phyloP scores from a whole-genome alignment of 176 grass and related monocot species.

The Melocanna baccifera region DNA sequence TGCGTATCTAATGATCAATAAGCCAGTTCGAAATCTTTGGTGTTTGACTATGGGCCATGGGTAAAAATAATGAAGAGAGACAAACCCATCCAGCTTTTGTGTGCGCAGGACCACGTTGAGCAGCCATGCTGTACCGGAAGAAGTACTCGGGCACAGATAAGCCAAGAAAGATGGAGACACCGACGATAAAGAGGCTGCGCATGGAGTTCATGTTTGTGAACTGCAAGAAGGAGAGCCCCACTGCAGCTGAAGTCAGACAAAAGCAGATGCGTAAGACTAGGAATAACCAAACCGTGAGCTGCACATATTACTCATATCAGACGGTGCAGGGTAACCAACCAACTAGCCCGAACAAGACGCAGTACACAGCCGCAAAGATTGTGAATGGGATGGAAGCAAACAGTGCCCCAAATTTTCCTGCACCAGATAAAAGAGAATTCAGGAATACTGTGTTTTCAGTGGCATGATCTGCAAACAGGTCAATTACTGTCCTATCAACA shows the following conservation, averaged over 20 bases:
- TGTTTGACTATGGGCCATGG: conserved; percentile 9
- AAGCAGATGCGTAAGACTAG: conserved; percentile 15
- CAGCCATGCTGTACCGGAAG: conserved; percentile 73
- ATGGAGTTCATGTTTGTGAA: conserved; percentile 99
- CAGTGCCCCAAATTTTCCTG: conserved; percentile 95
- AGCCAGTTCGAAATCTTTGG: not conserved
- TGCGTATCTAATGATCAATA: not conserved
- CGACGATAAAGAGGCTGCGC: conserved; percentile 93
- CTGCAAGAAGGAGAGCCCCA: conserved; percentile 94
- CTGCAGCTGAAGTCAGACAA: conserved; percentile 53
- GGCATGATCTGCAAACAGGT: conserved; percentile 15
- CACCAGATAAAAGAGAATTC: not conserved
- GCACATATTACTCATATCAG: not conserved
- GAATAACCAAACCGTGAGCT: not conserved
- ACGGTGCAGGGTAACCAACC: conserved; percentile 45
- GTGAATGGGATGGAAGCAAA: conserved; percentile 97
- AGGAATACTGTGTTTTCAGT: not conserved
- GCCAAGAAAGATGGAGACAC: conserved; percentile 95
- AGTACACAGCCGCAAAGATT: conserved; percentile 89
- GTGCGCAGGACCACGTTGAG: conserved; percentile 77
- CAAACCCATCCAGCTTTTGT: conserved; percentile 89
- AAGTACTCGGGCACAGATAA: conserved; percentile 97
- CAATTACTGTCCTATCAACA: not conserved
- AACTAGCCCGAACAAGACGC: conserved; percentile 82
- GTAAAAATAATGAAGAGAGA: not conserved